These are phyloP conservation scores for Leccinum subtestaceum DNA, from an alignment of 768 basidiomycete genomes.

Conservation along the genomic window DNA sequence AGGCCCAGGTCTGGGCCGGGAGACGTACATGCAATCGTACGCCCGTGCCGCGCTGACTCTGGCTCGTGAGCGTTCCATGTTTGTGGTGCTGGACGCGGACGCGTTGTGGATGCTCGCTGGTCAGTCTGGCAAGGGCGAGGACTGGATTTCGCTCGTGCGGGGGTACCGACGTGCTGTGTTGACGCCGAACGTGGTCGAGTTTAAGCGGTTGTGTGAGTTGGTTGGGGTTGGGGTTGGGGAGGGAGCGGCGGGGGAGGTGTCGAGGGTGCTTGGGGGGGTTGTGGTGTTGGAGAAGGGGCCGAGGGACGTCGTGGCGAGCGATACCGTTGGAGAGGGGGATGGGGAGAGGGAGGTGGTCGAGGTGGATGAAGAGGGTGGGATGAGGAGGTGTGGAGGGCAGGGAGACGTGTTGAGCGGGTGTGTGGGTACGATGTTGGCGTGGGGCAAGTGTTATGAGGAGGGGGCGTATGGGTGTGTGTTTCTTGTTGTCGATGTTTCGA, in stretches of 20 bases:
- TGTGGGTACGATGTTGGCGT: constrained; percentile 88
- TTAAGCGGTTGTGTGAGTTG: constrained; percentile 76
- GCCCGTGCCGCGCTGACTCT: constrained; percentile 74
- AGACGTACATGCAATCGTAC: constrained; percentile 82
- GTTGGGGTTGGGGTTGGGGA: constrained; percentile 38
- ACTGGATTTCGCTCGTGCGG: constrained; percentile 67
- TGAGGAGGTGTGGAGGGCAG: constrained; percentile 94
- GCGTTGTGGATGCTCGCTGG: constrained; percentile 76
- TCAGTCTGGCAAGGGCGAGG: constrained; percentile 43
- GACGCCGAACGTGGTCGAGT: constrained; percentile 94
- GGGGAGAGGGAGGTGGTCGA: constrained; percentile 59
- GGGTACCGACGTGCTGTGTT: constrained; percentile 87
- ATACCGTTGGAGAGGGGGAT: constrained; percentile 48
- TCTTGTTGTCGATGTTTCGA: too few relatives aligned
- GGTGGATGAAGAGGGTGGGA: constrained; percentile 71
- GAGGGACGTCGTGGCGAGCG: constrained; percentile 76
- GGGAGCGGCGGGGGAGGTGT: constrained; percentile 55
- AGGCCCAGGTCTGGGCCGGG: constrained; percentile 92
- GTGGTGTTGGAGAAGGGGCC: constrained; percentile 89
- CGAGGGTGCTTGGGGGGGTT: constrained; percentile 76
- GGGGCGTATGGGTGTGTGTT: constrained; percentile 68
- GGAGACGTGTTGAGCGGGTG: constrained; percentile 90
- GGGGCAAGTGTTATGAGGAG: constrained; percentile 91
- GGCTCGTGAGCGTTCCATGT: constrained; percentile 75
- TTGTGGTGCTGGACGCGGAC: constrained; percentile 93